A percentile compares a stretch with the other conserved stretches of the same genome.
phyloP scores from a whole-genome alignment of 108 stramenopile genomes.

The Skeletonema menzelii region DNA sequence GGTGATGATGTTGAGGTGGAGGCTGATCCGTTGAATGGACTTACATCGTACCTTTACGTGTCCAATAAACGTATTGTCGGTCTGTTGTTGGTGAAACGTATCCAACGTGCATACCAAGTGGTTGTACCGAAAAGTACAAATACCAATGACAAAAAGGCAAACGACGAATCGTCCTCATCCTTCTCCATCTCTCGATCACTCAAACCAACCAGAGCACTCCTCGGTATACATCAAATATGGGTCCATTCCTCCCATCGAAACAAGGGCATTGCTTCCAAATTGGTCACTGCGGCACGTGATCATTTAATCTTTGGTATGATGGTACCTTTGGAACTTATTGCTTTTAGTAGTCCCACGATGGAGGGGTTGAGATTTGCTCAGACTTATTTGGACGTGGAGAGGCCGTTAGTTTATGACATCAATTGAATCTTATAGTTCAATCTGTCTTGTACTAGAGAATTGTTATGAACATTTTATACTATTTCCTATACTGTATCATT shows the following conservation, averaged over 20 bases:
- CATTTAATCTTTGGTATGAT: conserved; percentile 68
- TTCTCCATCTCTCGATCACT: conserved; percentile 37
- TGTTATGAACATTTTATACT: too few species aligned
- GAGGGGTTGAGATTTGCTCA: conserved; percentile 70
- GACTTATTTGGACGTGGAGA: conserved; percentile 43
- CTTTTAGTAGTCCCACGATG: conserved; percentile 85
- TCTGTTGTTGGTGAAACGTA: conserved; percentile 48
- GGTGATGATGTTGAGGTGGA: conserved; percentile 1
- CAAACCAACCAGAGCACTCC: conserved; percentile 47
- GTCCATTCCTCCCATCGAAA: conserved; percentile 57
- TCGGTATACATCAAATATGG: conserved; percentile 83
- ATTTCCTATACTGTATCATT: too few species aligned
- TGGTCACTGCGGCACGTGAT: conserved; percentile 63
- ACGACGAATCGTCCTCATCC: not conserved
- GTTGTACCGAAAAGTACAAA: not conserved
- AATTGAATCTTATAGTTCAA: not conserved
- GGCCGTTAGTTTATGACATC: conserved; percentile 47
- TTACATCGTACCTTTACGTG: conserved; percentile 64
- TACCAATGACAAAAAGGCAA: not conserved
- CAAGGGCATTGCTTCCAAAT: conserved; percentile 67
- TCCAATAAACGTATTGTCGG: conserved; percentile 67
- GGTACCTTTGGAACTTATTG: conserved; percentile 50
- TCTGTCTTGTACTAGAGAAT: not conserved
- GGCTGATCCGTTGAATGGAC: conserved; percentile 13
- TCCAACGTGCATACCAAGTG: conserved; percentile 58